These are phyloP conservation scores for Secale cereale DNA, from an alignment of 176 grass and related monocot species.

Conservation along the genomic window DNA sequence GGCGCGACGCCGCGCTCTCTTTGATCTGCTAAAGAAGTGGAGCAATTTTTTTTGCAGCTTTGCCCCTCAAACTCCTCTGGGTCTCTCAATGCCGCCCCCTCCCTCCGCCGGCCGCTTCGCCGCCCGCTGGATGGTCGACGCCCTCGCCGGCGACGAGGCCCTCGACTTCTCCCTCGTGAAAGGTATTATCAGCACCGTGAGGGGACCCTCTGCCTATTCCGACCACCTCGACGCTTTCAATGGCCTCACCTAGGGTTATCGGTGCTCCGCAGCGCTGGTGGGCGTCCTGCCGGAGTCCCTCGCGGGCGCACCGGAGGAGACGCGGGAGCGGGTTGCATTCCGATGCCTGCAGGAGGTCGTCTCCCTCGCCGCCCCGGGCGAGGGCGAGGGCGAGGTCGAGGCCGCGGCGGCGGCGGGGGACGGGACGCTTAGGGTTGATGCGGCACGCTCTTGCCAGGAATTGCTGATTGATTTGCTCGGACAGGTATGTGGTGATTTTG, in stretches of 20 bases:
- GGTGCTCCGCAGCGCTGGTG: constrained; percentile 14
- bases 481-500: neutral
- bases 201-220: neutral
- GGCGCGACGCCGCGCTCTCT: too few relatives aligned
- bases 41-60: neutral
- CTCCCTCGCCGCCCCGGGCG: neutral
- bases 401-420: neutral
- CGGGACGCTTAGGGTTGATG: constrained; percentile 12
- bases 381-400: neutral
- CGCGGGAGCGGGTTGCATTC: constrained; percentile 19
- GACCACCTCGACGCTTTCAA: neutral
- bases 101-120: neutral
- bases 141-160: constrained; percentile 26
- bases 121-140: constrained; percentile 3
- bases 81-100: neutral
- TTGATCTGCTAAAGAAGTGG: neutral
- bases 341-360: constrained; percentile 15
- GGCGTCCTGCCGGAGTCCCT: constrained; percentile 7
- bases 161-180: constrained; percentile 13
- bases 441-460: constrained; percentile 15
- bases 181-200: neutral
- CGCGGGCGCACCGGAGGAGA: neutral
- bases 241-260: neutral
- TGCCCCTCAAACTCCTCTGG: neutral
- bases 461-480: neutral